Evolutionary conservation across 2,329 filamentous ascomycete species (phyloP).

Genomic region (Lecanicillium sp.): DNA sequence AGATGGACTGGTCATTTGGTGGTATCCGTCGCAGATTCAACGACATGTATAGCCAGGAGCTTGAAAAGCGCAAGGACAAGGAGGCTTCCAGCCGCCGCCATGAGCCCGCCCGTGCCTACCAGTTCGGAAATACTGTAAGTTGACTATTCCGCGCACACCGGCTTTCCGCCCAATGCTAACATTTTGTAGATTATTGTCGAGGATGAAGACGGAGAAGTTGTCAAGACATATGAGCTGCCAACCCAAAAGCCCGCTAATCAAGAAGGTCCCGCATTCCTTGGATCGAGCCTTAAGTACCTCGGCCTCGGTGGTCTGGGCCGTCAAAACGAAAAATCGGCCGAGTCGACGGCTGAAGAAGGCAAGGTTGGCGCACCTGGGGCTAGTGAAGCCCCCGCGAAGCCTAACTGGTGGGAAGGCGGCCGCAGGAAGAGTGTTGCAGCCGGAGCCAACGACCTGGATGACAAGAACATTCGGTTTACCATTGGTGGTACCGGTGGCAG

Average conservation of each 20-base stretch:
- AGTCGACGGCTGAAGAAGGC: conserved; percentile 20
- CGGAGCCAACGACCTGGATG: conserved; percentile 51
- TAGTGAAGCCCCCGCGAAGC: conserved; percentile 31
- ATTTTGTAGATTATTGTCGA: conserved; percentile 69
- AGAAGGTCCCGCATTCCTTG: conserved; percentile 30
- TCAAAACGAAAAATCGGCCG: conserved; percentile 27
- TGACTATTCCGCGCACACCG: too few species aligned
- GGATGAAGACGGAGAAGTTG: conserved; percentile 77
- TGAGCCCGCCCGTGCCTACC: conserved; percentile 74
- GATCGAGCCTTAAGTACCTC: conserved; percentile 44
- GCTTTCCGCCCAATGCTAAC: too few species aligned
- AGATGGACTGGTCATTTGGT: conserved; percentile 24
- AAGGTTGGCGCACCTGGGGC: conserved; percentile 23
- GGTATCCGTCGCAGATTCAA: conserved; percentile 42
- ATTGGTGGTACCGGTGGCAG: conserved; percentile 65
- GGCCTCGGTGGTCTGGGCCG: conserved; percentile 41
- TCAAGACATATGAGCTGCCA: conserved; percentile 75
- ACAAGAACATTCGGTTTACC: conserved; percentile 67
- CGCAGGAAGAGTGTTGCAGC: conserved; percentile 32
- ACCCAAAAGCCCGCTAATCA: conserved; percentile 37
- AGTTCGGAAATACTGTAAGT: conserved; percentile 70
- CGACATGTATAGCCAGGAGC: conserved; percentile 50
- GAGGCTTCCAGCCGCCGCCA: conserved; percentile 46
- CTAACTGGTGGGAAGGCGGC: conserved; percentile 39
- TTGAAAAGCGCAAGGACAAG: conserved; percentile 55